Evolutionary conservation across 306 rosid species (phyloP), one percentile per base, ranked within the genome.

Genomic region (Medicago lupulina): DNA sequence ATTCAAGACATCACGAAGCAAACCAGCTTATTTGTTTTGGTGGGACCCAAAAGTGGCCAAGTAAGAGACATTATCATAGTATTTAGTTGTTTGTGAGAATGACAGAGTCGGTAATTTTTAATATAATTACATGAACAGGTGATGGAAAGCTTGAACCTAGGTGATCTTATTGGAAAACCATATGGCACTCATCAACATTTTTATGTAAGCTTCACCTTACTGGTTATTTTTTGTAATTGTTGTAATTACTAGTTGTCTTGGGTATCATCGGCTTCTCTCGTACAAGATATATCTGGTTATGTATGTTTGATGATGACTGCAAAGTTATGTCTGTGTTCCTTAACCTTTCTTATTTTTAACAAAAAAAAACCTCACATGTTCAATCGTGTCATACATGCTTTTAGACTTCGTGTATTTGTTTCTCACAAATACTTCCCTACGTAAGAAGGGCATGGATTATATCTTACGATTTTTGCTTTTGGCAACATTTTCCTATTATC

Each of bases 181-280:
- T 94, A 88, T 72, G 98, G 98, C 70, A 84, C 93, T 54, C 96
- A 94, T 80, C 87, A 76, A 67, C 98, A 94, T 86, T 94, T 85
- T 64, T 86, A 84, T 40, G 98, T 94, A 85, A 83, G 97, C 53
- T 39, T 67, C 74, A 79, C 25, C 69, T 23, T 40, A 60, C 34
- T 51, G 31, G 18, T 58, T 23, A 72, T 2, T 63, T 75, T 54
- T 41, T 62, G 65, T 50, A 38, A 60, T 41, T 40, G 15, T 6
- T 40, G 49, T 77, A 8, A 68, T 77, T 77, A 19, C 28, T 38
- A 60, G 31, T 43, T 46, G 17, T 53, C 23, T 51, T 73, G 66
- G 66, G 25, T 70, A 62, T 67, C n/a, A 14, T 54, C 14, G 36
- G 53, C 60, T 77, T 67, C 60, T 68, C 46, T 25, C 34, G 31